Conservation (phyloP, 2,329 filamentous ascomycete genomes). For the Neobulgaria alba region DNA sequence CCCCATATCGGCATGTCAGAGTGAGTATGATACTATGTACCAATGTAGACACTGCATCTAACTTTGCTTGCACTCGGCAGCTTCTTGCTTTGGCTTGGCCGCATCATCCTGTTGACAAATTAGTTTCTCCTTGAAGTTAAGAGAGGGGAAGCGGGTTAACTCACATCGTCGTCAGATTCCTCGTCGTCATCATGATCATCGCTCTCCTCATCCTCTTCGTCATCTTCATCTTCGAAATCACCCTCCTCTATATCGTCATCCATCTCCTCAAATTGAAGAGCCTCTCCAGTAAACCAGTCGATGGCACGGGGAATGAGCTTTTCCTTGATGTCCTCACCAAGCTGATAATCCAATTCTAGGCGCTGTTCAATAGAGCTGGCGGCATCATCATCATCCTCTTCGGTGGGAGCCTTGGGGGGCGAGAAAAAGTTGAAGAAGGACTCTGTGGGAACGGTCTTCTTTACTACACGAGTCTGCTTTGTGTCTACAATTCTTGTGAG, state of each 20-base stretch:
- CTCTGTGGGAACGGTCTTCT: constrained; percentile 97
- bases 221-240: constrained; percentile 80
- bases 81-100: constrained; percentile 87
- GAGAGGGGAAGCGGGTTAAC: constrained; percentile 20
- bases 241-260: constrained; percentile 78
- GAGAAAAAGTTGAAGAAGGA: constrained; percentile 95
- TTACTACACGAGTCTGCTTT: constrained; percentile 97
- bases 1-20: constrained; percentile 4
- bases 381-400: constrained; percentile 62
- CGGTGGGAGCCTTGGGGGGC: constrained; percentile 76
- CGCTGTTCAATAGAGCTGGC: constrained; percentile 93
- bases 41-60: constrained; percentile 37
- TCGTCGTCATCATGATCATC: constrained; percentile 67
- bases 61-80: constrained; percentile 94
- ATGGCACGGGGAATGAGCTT: constrained; percentile 97
- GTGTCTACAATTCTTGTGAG: too few species aligned
- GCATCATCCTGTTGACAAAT: constrained; percentile 63
- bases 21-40: constrained; percentile 3
- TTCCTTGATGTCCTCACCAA: constrained; percentile 99
- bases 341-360: constrained; percentile 95
- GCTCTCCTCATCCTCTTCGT: constrained; percentile 77
- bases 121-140: constrained; percentile 11
- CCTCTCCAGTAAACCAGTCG: constrained; percentile 99
- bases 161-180: constrained; percentile 70
- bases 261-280: constrained; percentile 90